phyloP scores from a whole-genome alignment of 176 grass and related monocot genomes.

The Eragrostis curvula region DNA sequence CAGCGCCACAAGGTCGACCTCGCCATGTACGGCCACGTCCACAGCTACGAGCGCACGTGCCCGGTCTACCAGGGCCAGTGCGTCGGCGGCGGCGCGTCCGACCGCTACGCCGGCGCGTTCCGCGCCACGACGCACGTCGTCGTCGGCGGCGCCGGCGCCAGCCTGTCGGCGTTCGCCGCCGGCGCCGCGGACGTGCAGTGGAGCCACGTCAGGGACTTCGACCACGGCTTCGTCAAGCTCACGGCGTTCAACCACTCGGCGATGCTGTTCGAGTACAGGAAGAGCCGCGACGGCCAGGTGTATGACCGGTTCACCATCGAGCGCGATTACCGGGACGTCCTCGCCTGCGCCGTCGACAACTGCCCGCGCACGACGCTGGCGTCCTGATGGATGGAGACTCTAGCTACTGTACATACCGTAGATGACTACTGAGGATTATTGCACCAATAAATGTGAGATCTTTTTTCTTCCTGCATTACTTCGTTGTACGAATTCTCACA shows the following conservation, averaged over 20 bases:
- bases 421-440: background rate
- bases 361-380: constrained; percentile 61
- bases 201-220: constrained; percentile 70
- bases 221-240: constrained; percentile 79
- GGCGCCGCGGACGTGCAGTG: constrained; percentile 29
- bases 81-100: constrained; percentile 46
- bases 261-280: constrained; percentile 89
- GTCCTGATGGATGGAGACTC: constrained; percentile 34
- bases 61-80: constrained; percentile 51
- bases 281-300: constrained; percentile 68
- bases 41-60: constrained; percentile 39
- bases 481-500: background rate
- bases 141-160: constrained; percentile 64
- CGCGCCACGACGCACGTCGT: constrained; percentile 74
- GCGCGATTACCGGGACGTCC: constrained; percentile 65
- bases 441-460: constrained; percentile 28
- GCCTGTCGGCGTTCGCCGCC: constrained; percentile 26
- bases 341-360: constrained; percentile 62
- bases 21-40: constrained; percentile 15
- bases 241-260: constrained; percentile 74
- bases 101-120: constrained; percentile 66
- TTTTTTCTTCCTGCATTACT: background rate
- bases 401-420: constrained; percentile 19
- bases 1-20: constrained; percentile 33
- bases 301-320: constrained; percentile 76